A percentile compares a stretch with the other conserved stretches of the same genome.
These are phyloP conservation scores for Gossypium ekmanianum DNA, from an alignment of 345 rosid genomes.

Conservation along the genomic window DNA sequence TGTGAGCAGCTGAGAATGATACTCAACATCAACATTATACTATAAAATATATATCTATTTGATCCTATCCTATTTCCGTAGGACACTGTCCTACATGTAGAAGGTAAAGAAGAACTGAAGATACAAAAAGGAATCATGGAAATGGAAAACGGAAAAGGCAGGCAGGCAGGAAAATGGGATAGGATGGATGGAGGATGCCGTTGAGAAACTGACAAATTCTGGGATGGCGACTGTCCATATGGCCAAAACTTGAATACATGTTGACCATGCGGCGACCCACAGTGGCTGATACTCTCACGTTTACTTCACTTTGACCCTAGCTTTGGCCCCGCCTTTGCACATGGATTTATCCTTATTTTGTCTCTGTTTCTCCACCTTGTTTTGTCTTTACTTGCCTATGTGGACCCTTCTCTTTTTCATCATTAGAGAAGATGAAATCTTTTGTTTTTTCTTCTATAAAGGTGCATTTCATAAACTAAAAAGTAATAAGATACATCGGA, in stretches of 20 bases:
- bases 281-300: conserved; percentile 18
- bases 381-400: neutral
- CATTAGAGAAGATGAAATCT: no score
- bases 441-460: no score
- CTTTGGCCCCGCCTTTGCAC: neutral
- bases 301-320: neutral
- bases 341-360: neutral
- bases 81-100: neutral
- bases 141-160: neutral
- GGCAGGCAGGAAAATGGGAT: neutral
- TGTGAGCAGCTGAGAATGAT: neutral
- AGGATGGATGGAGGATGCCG: neutral
- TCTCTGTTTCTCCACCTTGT: neutral
- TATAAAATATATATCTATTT: neutral
- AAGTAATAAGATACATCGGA: no score
- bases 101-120: neutral
- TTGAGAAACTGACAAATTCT: neutral
- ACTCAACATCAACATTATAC: neutral
- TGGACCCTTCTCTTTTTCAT: neutral
- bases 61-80: neutral
- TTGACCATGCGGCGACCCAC: conserved; percentile 42
- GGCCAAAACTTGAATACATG: conserved; percentile 18
- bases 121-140: neutral
- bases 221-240: neutral
- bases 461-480: no score